Evolutionary conservation across 2,329 filamentous ascomycete genomes (phyloP), one percentile per base, ranked within the genome.

Genomic region (Rutstroemia sp.): DNA sequence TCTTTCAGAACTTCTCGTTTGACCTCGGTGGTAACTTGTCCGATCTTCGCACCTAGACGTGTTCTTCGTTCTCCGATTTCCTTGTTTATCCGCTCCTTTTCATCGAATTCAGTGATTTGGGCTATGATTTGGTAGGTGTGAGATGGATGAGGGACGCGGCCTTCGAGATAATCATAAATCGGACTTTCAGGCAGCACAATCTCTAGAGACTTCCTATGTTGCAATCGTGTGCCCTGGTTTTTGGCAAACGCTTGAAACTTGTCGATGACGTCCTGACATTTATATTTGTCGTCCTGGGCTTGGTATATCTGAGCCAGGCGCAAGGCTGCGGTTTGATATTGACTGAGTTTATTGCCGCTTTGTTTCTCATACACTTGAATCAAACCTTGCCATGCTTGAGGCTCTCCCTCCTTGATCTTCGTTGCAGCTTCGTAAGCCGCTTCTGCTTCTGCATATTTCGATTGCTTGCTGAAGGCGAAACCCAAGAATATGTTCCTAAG

Each of bases 321-420:
- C 57, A 91, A 71, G 2, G 85, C 87, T 1, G 88, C 88, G 47
- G 83, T 75, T 48, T 87, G 86, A 67, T 96, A 96, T 49, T 86
- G 79, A 54, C 82, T 78, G 14, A 97, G 74, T 65, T 86, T 88
- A 54, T 80, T 78, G 30, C 75, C 71, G 16, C 82, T 85, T 67
- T 91, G 87, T 64, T 83, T 87, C 72, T 96, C 89, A 69, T 90
- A 96, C 30, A 97, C 73, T 66, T 86, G 88, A 70, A 94, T 81
- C 47, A 99, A 76, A 1, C 94, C 94, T 69, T 96, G 88, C 90
- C 89, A 97, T 62, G 88, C 88, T 65, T 92, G 88, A n/a, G 83
- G 76, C 63, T 96, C 91, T 17, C 82, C 76, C 0, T 85, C 82
- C 61, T 89, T 92, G 59, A 89, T 75, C 19, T 78, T 76, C 5